Base-by-base conservation (phyloP, 2,329 filamentous ascomycete species). In the Alternaria ethzedia region DNA sequence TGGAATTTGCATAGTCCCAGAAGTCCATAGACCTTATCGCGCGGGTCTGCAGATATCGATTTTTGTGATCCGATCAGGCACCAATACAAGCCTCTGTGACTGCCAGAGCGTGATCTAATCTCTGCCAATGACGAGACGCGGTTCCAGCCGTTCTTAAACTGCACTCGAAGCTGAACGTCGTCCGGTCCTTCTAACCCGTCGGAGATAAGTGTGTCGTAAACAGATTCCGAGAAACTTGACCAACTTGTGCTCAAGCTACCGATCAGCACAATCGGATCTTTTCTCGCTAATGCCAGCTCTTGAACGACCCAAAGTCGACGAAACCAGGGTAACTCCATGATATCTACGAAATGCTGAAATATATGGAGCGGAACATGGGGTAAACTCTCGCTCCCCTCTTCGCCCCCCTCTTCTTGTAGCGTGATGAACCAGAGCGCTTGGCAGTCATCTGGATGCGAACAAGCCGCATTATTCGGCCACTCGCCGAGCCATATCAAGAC, bases 361-460 rank as follows among this genome's bases (percentile, higher is more conserved):
- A 32, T 1, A 32, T 32, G 30, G 12, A 0, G 5, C 12, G 3
- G 3, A 36, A 13, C 1, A 1, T 13, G 5, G 28, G 28, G 11
- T 30, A 12, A 5, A 25, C 7, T 2, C 5, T 25, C 7, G 6
- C 23, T 25, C 23, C 5, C 23, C 7, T 25, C 5, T 26, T 26
- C 25, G 23, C 6, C n/a, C n/a, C n/a, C n/a, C n/a, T n/a, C n/a
- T n/a, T n/a, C n/a, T n/a, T n/a, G n/a, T n/a, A n/a, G n/a, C n/a
- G n/a, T n/a, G n/a, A n/a, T n/a, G 12, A 12, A 15, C 28, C n/a
- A 6, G 4, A 1, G 26, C 26, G 28, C 10, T 2, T 20, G 25
- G n/a, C n/a, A 12, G 4, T 20, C 3, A 1, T 5, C 3, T 3
- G 7, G 1, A 7, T n/a, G 15, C 2, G 8, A 10, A n/a, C 32